Base-by-base conservation (phyloP, 208 protist species). In the Leishmania amazonensis region DNA sequence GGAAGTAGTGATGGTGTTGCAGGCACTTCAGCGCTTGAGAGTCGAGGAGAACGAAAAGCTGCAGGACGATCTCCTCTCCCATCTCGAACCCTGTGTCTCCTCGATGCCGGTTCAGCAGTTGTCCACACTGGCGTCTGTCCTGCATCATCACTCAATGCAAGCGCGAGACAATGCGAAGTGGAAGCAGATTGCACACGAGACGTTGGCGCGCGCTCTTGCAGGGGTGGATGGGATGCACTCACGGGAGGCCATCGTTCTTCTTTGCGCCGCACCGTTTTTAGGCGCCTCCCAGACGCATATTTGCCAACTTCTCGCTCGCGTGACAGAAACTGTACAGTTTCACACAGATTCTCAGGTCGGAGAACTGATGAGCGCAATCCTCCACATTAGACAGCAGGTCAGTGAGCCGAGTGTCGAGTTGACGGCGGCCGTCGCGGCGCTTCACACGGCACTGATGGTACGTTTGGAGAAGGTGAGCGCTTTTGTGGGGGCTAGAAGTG, bases 1-100 rank as follows among this genome's bases (percentile, higher is more conserved):
- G 17, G 92, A 97, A 78, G 78, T 96, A 71, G 90, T 96, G 13
- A 97, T 97, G 94, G 83, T 94, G 76, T 80, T 96, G 45, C 94
- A 97, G 80, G 94, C 94, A 28, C 95, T 94, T 78, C 78, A 87
- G 77, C 90, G 94, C 35, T 73, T 79, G 47, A 72, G 73, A 70
- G 83, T 97, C n/a, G 35, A 38, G 19, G 85, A 85, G 4, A 85
- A 86, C 31, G 86, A 62, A 13, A 62, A 79, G 71, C 74, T 94
- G 75, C 88, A 93, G 83, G 84, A 90, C 51, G 71, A 74, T 17
- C 81, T 96, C 64, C 47, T 95, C 45, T 65, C 81, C 57, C 85
- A 91, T 79, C 87, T 95, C 24, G 75, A 83, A 28, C 81, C 91
- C 40, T 90, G 85, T 71, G 83, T 96, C 51, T 49, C 86, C 42